Conservation (phyloP, 352 stramenopile species). For the Pythium oligandrum region DNA sequence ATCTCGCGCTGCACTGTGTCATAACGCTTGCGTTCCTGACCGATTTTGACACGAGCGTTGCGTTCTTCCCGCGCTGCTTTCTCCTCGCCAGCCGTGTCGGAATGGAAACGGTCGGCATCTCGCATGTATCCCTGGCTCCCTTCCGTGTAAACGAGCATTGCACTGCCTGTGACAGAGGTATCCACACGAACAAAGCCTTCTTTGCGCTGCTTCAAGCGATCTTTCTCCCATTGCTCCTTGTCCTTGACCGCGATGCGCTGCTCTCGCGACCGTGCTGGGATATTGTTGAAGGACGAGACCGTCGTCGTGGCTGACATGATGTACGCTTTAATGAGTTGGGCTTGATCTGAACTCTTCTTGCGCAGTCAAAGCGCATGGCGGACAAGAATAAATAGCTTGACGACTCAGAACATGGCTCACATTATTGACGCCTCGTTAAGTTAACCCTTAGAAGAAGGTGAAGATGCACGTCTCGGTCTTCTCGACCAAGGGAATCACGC, state of each 20-base stretch:
- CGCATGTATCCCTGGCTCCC: conserved; percentile 75
- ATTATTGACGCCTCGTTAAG: background rate
- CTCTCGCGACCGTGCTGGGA: conserved; percentile 57
- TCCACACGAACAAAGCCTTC: conserved; percentile 68
- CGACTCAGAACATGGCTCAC: too few species aligned
- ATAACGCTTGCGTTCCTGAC: conserved; percentile 61
- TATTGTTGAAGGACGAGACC: conserved; percentile 67
- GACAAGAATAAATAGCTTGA: too few species aligned
- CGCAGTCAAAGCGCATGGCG: too few species aligned
- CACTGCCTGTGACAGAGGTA: conserved; percentile 53
- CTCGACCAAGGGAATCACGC: conserved; percentile 67
- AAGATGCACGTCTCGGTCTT: conserved; percentile 75
- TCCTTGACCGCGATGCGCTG: conserved; percentile 65
- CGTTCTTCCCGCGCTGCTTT: conserved; percentile 49
- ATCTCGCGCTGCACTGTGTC: conserved; percentile 69
- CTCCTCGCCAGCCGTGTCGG: conserved; percentile 85
- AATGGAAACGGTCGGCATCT: conserved; percentile 87
- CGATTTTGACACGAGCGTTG: conserved; percentile 40
- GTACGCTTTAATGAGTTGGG: too few species aligned
- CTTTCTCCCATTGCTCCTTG: conserved; percentile 80
- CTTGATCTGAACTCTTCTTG: too few species aligned
- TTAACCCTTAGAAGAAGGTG: conserved; percentile 57
- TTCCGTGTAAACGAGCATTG: conserved; percentile 62
- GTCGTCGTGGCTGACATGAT: background rate
- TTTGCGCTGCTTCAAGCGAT: conserved; percentile 54